phyloP scores from a whole-genome alignment of 352 stramenopile species.

The Peronospora belbahrii region DNA sequence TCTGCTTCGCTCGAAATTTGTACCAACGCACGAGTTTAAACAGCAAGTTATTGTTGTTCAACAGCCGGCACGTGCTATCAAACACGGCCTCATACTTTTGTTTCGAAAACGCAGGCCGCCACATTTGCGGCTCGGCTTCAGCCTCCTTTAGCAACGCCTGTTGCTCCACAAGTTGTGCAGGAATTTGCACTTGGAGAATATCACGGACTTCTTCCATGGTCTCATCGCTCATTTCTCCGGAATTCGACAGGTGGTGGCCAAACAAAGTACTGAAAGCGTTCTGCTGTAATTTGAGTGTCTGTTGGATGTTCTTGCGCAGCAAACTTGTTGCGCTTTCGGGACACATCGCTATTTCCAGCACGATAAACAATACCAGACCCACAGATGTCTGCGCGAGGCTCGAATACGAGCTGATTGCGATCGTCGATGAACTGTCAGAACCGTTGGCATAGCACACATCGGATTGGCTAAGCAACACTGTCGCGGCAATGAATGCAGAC shows the following conservation, averaged over 20 bases:
- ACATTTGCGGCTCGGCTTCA: slow-evolving; percentile 55
- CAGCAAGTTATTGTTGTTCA: slow-evolving; percentile 81
- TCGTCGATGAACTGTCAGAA: slow-evolving; percentile 30
- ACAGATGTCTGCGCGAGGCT: slow-evolving; percentile 73
- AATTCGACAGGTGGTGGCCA: slow-evolving; percentile 54
- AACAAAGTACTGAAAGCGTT: slow-evolving; percentile 62
- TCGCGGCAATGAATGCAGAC: slow-evolving; percentile 61
- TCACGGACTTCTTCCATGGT: slow-evolving; percentile 46
- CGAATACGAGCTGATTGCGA: slow-evolving; percentile 71
- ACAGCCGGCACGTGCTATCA: slow-evolving; percentile 44
- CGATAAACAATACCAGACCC: slow-evolving; percentile 71
- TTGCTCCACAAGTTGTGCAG: slow-evolving; percentile 50
- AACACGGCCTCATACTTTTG: slow-evolving; percentile 71
- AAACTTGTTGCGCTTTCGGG: slow-evolving; percentile 60
- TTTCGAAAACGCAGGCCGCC: slow-evolving; percentile 59
- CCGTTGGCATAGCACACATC: slow-evolving; percentile 45
- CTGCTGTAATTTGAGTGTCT: slow-evolving; percentile 59
- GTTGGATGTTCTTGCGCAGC: slow-evolving; percentile 64
- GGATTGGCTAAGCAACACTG: slow-evolving; percentile 51
- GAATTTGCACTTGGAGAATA: slow-evolving; percentile 53
- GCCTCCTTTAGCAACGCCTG: slow-evolving; percentile 53
- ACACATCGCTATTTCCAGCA: slow-evolving; percentile 57
- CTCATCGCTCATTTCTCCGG: slow-evolving; percentile 41
- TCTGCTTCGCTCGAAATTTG: slow-evolving; percentile 48
- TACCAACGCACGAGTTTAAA: slow-evolving; percentile 80